Conservation (phyloP, 805 yeast species). For the Maudiozyma saulgeensis region DNA sequence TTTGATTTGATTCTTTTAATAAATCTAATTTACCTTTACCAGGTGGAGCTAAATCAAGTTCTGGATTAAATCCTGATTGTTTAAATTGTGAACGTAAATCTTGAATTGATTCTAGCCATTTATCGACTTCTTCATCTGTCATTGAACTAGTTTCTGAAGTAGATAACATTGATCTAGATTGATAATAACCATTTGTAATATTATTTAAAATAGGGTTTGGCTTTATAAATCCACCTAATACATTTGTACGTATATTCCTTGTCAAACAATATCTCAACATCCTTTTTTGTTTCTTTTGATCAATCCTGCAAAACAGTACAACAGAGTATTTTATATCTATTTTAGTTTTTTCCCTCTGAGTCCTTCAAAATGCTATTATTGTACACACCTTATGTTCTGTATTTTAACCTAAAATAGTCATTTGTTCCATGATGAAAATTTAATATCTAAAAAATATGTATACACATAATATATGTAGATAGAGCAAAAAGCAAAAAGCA, state of each 20-base stretch:
- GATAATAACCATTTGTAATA: not conserved
- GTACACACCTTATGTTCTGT: too few species aligned
- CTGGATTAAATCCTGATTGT: conserved; percentile 32
- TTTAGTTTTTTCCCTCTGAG: not conserved
- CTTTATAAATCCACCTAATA: too few species aligned
- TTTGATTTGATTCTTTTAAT: conserved; percentile 18
- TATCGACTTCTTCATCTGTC: conserved; percentile 31
- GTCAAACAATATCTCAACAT: too few species aligned
- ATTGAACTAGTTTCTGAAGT: not conserved
- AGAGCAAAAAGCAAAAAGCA: too few species aligned
- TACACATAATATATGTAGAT: too few species aligned
- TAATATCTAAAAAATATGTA: too few species aligned
- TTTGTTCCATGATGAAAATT: too few species aligned
- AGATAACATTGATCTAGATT: not conserved
- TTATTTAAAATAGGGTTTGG: not conserved
- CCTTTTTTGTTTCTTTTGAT: too few species aligned
- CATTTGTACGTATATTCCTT: not conserved
- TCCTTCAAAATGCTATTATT: too few species aligned
- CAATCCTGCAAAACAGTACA: too few species aligned
- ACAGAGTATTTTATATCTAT: too few species aligned
- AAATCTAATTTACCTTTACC: conserved; percentile 31
- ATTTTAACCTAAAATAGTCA: too few species aligned
- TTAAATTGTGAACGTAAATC: conserved; percentile 31
- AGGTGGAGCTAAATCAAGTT: conserved; percentile 34
- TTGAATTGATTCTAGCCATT: conserved; percentile 35